Percentiles rank a stretch among this genome's conserved stretches.
phyloP scores from a whole-genome alignment of 768 basidiomycete species.

The Amanita exitialis region DNA sequence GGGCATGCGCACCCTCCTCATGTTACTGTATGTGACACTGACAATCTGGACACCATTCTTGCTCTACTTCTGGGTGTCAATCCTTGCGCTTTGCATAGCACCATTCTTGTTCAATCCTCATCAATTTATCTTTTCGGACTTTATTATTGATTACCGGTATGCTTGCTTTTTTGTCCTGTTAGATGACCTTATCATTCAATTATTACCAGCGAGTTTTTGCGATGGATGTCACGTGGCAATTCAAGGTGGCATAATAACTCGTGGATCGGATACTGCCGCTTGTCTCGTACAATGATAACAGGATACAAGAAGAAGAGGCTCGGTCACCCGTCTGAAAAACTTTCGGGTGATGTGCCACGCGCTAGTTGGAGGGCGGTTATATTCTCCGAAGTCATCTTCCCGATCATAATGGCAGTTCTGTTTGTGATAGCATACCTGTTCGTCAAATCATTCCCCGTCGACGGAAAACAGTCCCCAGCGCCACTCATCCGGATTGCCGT shows the following conservation, averaged over 20 bases:
- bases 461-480: slow-evolving; percentile 60
- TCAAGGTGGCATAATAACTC: slow-evolving; percentile 95
- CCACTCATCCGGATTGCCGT: slow-evolving; percentile 91
- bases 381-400: slow-evolving; percentile 81
- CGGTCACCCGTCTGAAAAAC: slow-evolving; percentile 94
- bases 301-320: slow-evolving; percentile 99
- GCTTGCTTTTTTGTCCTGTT: slow-evolving; percentile 13
- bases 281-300: slow-evolving; percentile 97
- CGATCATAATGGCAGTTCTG: slow-evolving; percentile 73
- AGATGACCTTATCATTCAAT: slow-evolving; percentile 5
- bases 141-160: slow-evolving; percentile 89
- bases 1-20: slow-evolving; percentile 86
- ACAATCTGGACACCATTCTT: slow-evolving; percentile 87
- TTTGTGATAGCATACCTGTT: slow-evolving; percentile 90
- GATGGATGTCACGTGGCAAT: slow-evolving; percentile 99
- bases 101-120: slow-evolving; percentile 99
- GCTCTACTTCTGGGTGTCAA: slow-evolving; percentile 98
- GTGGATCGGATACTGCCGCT: slow-evolving; percentile 98
- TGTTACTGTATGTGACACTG: slow-evolving; percentile 90
- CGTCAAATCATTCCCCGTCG: slow-evolving; percentile 75
- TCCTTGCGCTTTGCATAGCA: slow-evolving; percentile 82
- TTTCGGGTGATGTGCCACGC: slow-evolving; percentile 90
- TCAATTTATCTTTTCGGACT: slow-evolving; percentile 95
- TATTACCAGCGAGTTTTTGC: slow-evolving; percentile 74
- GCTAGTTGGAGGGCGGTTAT: slow-evolving; percentile 89